Base-by-base conservation (phyloP, 768 basidiomycete species). In the Leccinum disarticulatum region DNA sequence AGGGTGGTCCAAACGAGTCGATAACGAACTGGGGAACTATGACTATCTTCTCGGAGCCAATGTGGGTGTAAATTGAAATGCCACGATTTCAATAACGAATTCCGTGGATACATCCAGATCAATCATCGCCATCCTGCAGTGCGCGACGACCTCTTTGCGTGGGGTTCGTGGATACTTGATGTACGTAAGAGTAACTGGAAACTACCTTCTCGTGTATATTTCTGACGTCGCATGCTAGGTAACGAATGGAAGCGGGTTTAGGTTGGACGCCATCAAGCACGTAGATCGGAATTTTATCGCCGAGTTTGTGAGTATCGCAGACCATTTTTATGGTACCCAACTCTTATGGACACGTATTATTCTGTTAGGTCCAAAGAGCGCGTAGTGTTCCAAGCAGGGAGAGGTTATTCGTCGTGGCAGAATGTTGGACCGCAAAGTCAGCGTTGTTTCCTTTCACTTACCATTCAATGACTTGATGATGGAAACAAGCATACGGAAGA, bases 231-330 rank as follows among this genome's bases (percentile, higher is more conserved):
- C 25, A 56, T 19, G 55, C 31, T 55, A 92, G 90, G 86, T 83
- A 1, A 90, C 87, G 3, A 83, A 82, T 8, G 87, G 83, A 11
- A 73, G 74, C 33, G 95, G 94, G 13, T 93, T 95, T 71, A 82
- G 93, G 52, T 79, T 96, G 30, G 95, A 96, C 68, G 95, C 94
- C 17, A 90, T 95, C 64, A 97, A 96, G 71, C 95, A 97, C 64
- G 87, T 91, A 53, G 91, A 94, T 71, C 77, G 81, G 58, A 74
- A 76, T 25, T 93, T 92, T 65, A 73, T 90, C n/a, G 67, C 83
- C 3, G 77, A 81, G 36, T 93, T 90, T 75, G 92, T 91, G 63
- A 70, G 82, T 71, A 17, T 19, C 8, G 3, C 33, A 55, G 14
- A 11, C 53, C 35, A 17, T 48, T 30, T 17, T n/a, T 7, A 5